Evolutionary conservation across 768 basidiomycete species (phyloP), one percentile per base, ranked within the genome.

Genomic region (Russula sp.): DNA sequence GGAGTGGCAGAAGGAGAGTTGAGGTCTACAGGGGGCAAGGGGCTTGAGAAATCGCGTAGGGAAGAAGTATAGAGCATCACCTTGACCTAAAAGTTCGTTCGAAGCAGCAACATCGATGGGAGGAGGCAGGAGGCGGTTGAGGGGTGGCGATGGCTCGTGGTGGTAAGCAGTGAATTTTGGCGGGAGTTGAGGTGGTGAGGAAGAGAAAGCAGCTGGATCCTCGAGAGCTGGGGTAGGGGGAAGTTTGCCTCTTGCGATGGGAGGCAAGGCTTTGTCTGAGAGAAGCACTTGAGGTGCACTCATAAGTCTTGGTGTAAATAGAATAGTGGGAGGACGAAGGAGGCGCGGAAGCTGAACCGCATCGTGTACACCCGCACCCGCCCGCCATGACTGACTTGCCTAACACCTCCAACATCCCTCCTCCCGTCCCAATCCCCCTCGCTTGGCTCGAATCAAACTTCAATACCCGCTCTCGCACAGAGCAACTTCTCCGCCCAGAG

Each of bases 401-500:
- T 29, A 3, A 29, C 25, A 29, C 25, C 25, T 29, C 25, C 25
- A 29, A 29, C 5, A 34, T n/a, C 49, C 60, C 51, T 32, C 60
- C 57, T 29, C 52, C 47, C 46, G 51, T 75, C 70, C 68, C 72
- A 47, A 70, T 75, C 67, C 65, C 74, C 34, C 61, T 72, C 56
- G 59, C 66, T 34, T 79, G 78, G 77, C 65, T 80, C 16, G 73
- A 74, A 57, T 62, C 67, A 45, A 81, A 79, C 3, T 85, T 87
- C 68, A 64, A 66, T 49, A 75, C 77, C 13, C 77, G 75, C 55
- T 22, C 72, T 14, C 66, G 66, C 14, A 72, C 78, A 54, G 79
- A 83, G 62, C 57, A 73, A n/a, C 78, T 83, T 45, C 76, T 85
- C 25, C 70, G 75, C 5, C 82, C 82, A 52, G 78, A 85, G 65